Percentiles rank a stretch among this genome's conserved stretches.
Evolutionary conservation across 441 rosid species (phyloP).

Genomic region (Rhodomyrtus psidioides): DNA sequence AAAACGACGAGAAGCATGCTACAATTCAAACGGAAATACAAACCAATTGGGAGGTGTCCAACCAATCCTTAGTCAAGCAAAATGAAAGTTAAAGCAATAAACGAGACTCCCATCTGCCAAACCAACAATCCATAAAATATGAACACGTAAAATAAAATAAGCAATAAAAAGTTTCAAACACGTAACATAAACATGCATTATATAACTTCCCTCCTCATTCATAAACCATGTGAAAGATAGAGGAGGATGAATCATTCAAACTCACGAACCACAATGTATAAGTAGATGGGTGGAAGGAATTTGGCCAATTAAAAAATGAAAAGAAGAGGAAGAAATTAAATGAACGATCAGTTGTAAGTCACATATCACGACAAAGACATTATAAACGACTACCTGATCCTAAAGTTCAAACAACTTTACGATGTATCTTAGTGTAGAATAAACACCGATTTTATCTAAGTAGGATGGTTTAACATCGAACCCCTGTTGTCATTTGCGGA

Average conservation of each 20-base stretch:
- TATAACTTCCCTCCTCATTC: background rate
- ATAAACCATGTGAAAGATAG: background rate
- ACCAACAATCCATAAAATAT: background rate
- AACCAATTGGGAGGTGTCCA: background rate
- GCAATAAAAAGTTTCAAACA: background rate
- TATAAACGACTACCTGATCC: background rate
- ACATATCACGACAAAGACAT: background rate
- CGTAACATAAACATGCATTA: background rate
- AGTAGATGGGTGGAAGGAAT: background rate
- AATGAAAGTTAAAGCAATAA: background rate
- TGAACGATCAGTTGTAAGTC: background rate
- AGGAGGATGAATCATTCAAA: background rate
- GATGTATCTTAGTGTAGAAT: background rate
- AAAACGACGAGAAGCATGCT: background rate
- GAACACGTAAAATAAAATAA: background rate
- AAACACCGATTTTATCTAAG: background rate
- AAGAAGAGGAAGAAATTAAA: background rate
- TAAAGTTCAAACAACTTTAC: background rate
- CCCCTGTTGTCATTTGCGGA: background rate
- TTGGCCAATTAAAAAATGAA: background rate
- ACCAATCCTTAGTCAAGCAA: background rate
- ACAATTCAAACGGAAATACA: background rate
- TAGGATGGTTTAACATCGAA: background rate
- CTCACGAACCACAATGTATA: background rate
- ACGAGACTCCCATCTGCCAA: background rate